Percentiles rank a stretch among this genome's conserved stretches.
phyloP scores from a whole-genome alignment of 495 filamentous ascomycete genomes.

The Hypoxylon fragiforme region DNA sequence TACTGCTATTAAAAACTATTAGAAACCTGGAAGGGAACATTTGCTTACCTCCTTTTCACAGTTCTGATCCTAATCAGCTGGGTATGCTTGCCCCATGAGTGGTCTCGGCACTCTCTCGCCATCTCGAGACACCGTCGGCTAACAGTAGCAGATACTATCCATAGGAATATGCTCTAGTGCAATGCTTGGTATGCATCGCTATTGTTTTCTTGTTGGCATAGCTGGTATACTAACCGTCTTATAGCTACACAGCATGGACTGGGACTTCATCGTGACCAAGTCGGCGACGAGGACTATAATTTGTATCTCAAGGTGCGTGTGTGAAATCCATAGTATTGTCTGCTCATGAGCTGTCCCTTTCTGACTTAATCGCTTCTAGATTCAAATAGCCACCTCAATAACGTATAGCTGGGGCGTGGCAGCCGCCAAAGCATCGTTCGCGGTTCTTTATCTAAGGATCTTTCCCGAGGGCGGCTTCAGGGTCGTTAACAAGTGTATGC shows the following conservation, averaged over 20 bases:
- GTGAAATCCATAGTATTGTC: background rate
- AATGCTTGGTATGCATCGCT: slow-evolving; percentile 23
- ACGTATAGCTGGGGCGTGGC: slow-evolving; percentile 27
- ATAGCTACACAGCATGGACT: slow-evolving; percentile 22
- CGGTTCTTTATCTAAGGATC: slow-evolving; percentile 31
- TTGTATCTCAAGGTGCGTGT: slow-evolving; percentile 17
- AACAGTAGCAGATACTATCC: slow-evolving; percentile 12
- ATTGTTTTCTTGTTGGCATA: background rate
- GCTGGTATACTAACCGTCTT: background rate
- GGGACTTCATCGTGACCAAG: slow-evolving; percentile 12
- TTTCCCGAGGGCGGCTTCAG: slow-evolving; percentile 23
- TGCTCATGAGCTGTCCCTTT: background rate
- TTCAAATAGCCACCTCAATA: slow-evolving; percentile 21
- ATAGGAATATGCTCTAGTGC: slow-evolving; percentile 11
- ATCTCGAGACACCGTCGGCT: background rate
- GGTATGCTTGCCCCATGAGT: slow-evolving; percentile 3
- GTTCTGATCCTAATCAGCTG: slow-evolving; percentile 25
- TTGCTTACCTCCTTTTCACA: slow-evolving; percentile 6
- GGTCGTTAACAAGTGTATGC: slow-evolving; percentile 24
- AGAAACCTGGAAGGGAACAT: background rate
- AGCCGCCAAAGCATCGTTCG: slow-evolving; percentile 32
- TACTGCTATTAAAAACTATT: background rate
- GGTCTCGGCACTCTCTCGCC: too few relatives aligned
- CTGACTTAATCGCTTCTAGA: slow-evolving; percentile 10
- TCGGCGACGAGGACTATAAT: slow-evolving; percentile 18